A percentile compares a stretch with the other conserved stretches of the same genome.
phyloP scores from a whole-genome alignment of 257 asterid species.

The Plantago major region DNA sequence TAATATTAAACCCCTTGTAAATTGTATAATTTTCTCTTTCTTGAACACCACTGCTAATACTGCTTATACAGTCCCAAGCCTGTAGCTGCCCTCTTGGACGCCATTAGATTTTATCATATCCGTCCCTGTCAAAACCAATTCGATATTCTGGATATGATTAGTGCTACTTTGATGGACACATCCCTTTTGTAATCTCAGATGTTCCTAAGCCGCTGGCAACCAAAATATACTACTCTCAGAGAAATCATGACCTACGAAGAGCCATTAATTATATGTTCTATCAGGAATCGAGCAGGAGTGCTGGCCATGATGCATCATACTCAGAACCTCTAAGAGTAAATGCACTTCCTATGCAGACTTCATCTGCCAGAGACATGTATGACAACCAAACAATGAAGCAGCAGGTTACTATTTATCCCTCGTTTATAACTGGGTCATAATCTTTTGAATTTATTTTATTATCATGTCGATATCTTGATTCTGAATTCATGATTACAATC shows the following conservation, averaged over 20 bases:
- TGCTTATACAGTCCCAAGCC: neutral
- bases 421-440: slow-evolving; percentile 21
- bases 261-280: slow-evolving; percentile 58
- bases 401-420: slow-evolving; percentile 42
- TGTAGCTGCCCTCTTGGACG: no score
- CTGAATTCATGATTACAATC: slow-evolving; percentile 3
- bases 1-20: no score
- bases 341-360: slow-evolving; percentile 27
- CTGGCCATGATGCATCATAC: slow-evolving; percentile 31
- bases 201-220: slow-evolving; percentile 88
- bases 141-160: slow-evolving; percentile 7
- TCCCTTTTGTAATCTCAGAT: slow-evolving; percentile 32
- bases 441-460: no score
- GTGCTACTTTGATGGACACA: slow-evolving; percentile 11
- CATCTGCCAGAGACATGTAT: slow-evolving; percentile 33
- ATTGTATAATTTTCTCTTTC: no score
- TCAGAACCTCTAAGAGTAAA: slow-evolving; percentile 35
- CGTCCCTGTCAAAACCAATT: slow-evolving; percentile 12
- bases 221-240: slow-evolving; percentile 71
- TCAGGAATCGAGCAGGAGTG: slow-evolving; percentile 37
- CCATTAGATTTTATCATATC: no score
- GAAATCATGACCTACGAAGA: slow-evolving; percentile 52
- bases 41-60: no score
- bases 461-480: neutral
- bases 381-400: slow-evolving; percentile 36